These are phyloP conservation scores for Beauveria brongniartii DNA, from an alignment of 2,329 filamentous ascomycete genomes.

Conservation along the genomic window DNA sequence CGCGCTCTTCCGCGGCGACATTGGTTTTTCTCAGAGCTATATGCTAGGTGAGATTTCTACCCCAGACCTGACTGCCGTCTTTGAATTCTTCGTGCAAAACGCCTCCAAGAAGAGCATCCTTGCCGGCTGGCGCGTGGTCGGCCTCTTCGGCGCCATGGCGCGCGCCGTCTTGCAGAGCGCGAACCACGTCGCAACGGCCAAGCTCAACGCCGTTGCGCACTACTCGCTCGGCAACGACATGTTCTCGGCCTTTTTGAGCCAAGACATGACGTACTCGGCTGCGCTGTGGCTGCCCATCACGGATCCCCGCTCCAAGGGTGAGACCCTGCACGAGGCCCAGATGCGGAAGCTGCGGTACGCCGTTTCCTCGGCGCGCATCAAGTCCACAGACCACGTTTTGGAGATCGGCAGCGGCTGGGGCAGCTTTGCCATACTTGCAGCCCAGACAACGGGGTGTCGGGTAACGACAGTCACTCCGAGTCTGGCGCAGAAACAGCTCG, in stretches of 20 bases:
- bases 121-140: slow-evolving; percentile 44
- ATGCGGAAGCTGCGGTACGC: slow-evolving; percentile 59
- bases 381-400: slow-evolving; percentile 57
- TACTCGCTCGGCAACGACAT: slow-evolving; percentile 72
- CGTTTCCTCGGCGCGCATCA: slow-evolving; percentile 56
- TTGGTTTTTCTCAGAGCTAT: slow-evolving; percentile 67
- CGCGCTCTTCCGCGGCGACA: slow-evolving; percentile 60
- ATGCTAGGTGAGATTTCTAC: slow-evolving; percentile 66
- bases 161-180: slow-evolving; percentile 48
- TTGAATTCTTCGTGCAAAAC: slow-evolving; percentile 65
- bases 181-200: slow-evolving; percentile 49
- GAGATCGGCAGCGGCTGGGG: slow-evolving; percentile 74
- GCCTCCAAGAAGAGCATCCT: slow-evolving; percentile 54
- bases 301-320: slow-evolving; percentile 33
- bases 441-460: slow-evolving; percentile 56
- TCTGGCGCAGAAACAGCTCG: slow-evolving; percentile 59
- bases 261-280: slow-evolving; percentile 70
- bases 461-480: slow-evolving; percentile 63
- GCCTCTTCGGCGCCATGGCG: slow-evolving; percentile 47
- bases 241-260: slow-evolving; percentile 64
- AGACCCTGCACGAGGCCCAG: slow-evolving; percentile 58
- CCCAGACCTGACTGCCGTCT: slow-evolving; percentile 58
- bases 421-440: slow-evolving; percentile 62
- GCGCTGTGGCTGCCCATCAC: slow-evolving; percentile 46
- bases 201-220: slow-evolving; percentile 61